Base-by-base conservation (phyloP, 345 rosid genomes). In the Psidium friedrichsthalianum region DNA sequence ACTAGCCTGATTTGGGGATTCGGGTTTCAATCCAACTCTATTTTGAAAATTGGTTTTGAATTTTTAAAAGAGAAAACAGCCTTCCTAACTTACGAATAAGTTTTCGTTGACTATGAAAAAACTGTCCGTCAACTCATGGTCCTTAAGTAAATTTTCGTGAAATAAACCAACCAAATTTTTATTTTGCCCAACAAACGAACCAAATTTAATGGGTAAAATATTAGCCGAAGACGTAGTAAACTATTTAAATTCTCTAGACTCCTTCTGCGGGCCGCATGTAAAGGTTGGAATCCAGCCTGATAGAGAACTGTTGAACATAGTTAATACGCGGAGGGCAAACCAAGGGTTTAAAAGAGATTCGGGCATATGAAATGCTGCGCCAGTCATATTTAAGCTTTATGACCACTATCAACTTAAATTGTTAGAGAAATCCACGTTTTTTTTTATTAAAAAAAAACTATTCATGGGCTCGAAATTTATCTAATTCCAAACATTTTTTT, bases 1-100 rank as follows among this genome's bases (percentile, higher is more conserved):
- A n/a, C n/a, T n/a, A n/a, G 22, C 44, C 0, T 1, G 0, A 4
- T 32, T 10, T 16, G 2, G 3, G 56, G 22, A 18, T 3, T 55
- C 8, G 22, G 10, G 21, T 55, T 54, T 3, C 8, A 20, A 55
- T 21, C 24, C 0, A 55, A 0, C 10, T 21, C 1, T 55, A 36
- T 69, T 64, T 32, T 32, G 24, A 0, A 69, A 69, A 32, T 8
- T 32, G 47, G 32, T 18, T 69, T 69, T 1, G 3, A 2, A 32
- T 18, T 69, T 69, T 69, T 2, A 16, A 18, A 32, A 10, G 25
- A 32, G 6, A 6, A 69, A 69, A 69, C 36, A 5, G 24, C 8
- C 4, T 29, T 64, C 5, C 1, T 16, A 64, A 64, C 6, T 64
- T 32, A 32, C 16, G 5, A 3, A 7, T 64, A 64, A 32, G 0